These are phyloP conservation scores for Colletotrichum orchidophilum DNA, from an alignment of 2,329 filamentous ascomycete species.

Conservation along the genomic window DNA sequence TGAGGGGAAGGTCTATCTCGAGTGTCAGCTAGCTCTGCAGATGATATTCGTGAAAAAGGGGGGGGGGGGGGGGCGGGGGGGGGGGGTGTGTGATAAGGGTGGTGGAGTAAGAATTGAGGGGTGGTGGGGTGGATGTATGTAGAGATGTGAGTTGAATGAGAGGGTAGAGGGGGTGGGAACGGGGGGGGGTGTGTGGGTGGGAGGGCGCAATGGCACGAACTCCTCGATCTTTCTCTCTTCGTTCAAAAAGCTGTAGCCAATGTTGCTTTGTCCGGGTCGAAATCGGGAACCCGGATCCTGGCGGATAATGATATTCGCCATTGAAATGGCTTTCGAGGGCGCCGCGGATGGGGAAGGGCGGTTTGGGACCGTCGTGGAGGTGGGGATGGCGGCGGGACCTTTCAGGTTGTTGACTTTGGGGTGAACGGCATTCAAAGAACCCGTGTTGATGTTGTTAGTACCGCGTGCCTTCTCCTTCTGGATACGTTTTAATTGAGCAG, in stretches of 20 bases:
- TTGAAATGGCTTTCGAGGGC: neutral
- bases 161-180: too few species aligned
- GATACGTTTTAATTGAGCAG: neutral
- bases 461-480: neutral
- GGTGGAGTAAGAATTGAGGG: too few species aligned
- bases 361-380: neutral
- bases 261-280: neutral
- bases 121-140: too few species aligned
- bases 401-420: neutral
- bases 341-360: neutral
- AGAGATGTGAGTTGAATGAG: too few species aligned
- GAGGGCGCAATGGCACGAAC: neutral
- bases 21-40: neutral
- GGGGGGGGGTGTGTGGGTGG: too few species aligned
- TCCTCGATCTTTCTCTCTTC: neutral
- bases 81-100: too few species aligned
- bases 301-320: neutral
- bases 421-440: neutral
- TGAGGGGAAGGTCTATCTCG: neutral
- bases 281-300: constrained; percentile 1
- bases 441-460: neutral
- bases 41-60: too few species aligned
- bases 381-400: neutral
- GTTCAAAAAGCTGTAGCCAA: neutral
- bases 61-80: too few species aligned